Conservation (phyloP, 257 asterid genomes). For the Lycium ferocissimum region DNA sequence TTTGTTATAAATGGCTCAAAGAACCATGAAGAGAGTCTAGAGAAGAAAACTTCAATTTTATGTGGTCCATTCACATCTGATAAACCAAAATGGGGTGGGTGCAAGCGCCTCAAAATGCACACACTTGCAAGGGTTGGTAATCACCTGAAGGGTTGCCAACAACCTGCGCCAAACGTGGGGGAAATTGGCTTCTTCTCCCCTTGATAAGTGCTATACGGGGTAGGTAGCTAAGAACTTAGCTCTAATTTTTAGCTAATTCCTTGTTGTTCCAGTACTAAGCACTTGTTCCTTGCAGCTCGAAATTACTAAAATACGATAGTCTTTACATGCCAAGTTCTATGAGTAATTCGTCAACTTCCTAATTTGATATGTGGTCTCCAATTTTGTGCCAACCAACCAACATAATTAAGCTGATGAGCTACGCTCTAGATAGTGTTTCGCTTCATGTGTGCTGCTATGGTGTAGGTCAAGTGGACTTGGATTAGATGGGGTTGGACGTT, state of each 20-base stretch:
- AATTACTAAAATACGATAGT: neutral
- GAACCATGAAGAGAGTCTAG: neutral
- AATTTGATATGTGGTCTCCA: neutral
- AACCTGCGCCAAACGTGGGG: neutral
- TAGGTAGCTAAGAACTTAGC: neutral
- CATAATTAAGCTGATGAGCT: neutral
- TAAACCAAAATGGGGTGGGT: neutral
- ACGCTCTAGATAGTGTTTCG: neutral
- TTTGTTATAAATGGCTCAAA: neutral
- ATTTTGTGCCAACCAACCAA: neutral
- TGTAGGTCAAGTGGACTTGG: neutral
- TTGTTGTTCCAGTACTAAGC: neutral
- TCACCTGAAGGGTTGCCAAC: neutral
- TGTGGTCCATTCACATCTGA: neutral
- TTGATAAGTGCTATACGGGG: neutral
- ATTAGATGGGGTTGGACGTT: neutral
- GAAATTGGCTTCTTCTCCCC: conserved; percentile 4
- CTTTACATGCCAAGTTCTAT: neutral
- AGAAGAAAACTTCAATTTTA: neutral
- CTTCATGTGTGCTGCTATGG: neutral
- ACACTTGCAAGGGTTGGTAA: conserved; percentile 15
- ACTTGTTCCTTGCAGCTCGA: neutral
- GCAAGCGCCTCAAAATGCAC: neutral
- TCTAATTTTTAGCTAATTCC: neutral
- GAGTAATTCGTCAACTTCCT: neutral